Base-by-base conservation (phyloP, 2,329 filamentous ascomycete species). In the Stagonosporopsis rhizophila region DNA sequence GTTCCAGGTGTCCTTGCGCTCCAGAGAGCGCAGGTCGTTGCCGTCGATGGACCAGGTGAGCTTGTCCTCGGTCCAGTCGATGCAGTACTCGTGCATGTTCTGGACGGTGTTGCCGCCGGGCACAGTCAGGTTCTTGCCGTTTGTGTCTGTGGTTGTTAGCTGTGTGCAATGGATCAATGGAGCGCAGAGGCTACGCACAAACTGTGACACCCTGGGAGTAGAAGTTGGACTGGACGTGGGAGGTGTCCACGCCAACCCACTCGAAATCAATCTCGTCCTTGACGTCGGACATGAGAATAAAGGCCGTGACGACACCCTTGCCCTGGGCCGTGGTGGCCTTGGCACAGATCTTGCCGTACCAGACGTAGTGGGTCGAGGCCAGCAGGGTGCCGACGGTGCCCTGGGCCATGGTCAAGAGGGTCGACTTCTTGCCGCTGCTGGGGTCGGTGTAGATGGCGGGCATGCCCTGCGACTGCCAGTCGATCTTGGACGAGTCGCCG, bases 231-330 rank as follows among this genome's bases (percentile, higher is more conserved):
- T 99, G 93, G 17, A 89, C 91, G 60, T 83, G 85, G 42, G 81
- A 72, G 60, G 96, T 81, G 71, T 97, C 91, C 40, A 85, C 85
- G 64, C 95, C 95, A 51, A 99, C 85, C 75, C 90, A 98, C 77
- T 99, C 95, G 75, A 92, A 98, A 80, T 99, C 95, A 70, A 99
- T 96, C 78, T 99, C 95, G 72, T 99, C 95, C 83, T 97, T 96
- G 71, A 96, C 90, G 71, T 98, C 94, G 32, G 90, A 93, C 77
- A 97, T 87, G 72, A 98, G 82, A 75, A 99, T 99, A 75, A 99
- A 99, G 27, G 92, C 94, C 2, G 92, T 96, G n/a, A 99, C 90
- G 20, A 99, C 95, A 82, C 95, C 95, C 41, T 82, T 80, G 55
- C 92, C 93, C 70, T 90, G 88, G 62, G 89, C 89, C 0, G 92